Base-by-base conservation (phyloP, 352 stramenopile genomes). In the Lagenidium sp. region DNA sequence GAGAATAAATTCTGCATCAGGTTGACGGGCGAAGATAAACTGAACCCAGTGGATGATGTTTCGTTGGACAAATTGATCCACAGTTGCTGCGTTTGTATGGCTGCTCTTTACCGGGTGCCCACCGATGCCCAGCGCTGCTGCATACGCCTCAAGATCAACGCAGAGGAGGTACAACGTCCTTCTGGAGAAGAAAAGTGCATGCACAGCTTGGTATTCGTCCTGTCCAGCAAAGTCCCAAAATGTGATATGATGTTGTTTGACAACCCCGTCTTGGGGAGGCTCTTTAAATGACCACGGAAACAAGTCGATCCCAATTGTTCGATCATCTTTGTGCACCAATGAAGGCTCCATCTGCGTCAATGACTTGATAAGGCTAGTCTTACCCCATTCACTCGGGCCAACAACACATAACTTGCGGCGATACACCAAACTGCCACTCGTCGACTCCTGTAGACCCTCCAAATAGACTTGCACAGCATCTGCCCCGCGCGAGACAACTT, bases 151-250 rank as follows among this genome's bases (percentile, higher is more conserved):
- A 32, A 32, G 28, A 32, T 32, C 28, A 13, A 32, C 28, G 28
- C 8, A 28, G 28, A 53, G 5, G 20, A 56, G 6, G 29, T 36
- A 56, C 26, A 56, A 20, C 28, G 48, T 56, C 3, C 40, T 41
- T 3, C 20, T 16, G 1, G 48, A 50, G 23, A 40, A 56, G 22
- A 50, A 56, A 25, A 50, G 13, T 11, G 41, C 16, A 34, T 56
- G 41, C 0, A 28, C 48, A 0, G 18, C 24, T 3, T 50, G 40
- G 29, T 56, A 56, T 1, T 44, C 10, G 13, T 37, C 40, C 45
- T 55, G 22, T 4, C 48, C 48, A 3, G 48, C 48, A 24, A 56
- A 56, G 21, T 56, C 48, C 48, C 48, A 56, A 23, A 56, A 49
- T 18, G 42, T 32, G 19, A 49, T 32, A 15, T 39, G 28, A 40